Evolutionary conservation across 805 yeast species (phyloP).

Genomic region (Ogataea saltuana): DNA sequence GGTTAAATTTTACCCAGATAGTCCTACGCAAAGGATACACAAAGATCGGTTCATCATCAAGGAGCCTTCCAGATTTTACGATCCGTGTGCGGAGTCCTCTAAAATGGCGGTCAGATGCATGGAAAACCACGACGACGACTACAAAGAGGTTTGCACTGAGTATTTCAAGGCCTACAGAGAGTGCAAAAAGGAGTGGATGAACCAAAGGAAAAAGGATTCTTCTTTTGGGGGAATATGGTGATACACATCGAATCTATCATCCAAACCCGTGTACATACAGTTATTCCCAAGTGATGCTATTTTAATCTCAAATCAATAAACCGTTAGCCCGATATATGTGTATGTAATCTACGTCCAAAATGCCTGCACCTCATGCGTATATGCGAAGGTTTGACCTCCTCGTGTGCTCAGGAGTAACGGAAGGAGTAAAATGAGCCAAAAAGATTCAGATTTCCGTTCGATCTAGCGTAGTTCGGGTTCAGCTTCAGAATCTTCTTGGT

Average conservation of each 20-base stretch:
- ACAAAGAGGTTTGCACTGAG: constrained; percentile 64
- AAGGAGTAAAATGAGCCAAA: constrained; percentile 29
- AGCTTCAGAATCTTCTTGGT: constrained; percentile 24
- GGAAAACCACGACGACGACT: constrained; percentile 73
- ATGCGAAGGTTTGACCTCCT: background rate
- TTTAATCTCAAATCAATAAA: background rate
- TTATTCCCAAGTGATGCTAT: no score
- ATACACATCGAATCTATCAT: background rate
- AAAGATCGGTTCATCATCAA: constrained; percentile 69
- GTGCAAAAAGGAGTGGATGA: constrained; percentile 77
- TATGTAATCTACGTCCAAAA: constrained; percentile 2
- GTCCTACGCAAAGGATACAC: constrained; percentile 72
- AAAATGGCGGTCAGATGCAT: constrained; percentile 85
- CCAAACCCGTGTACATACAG: background rate
- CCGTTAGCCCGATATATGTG: background rate
- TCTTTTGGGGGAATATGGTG: constrained; percentile 36
- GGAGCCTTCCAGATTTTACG: constrained; percentile 81
- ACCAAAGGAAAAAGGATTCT: constrained; percentile 31
- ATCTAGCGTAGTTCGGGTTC: constrained; percentile 20
- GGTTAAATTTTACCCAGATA: constrained; percentile 79
- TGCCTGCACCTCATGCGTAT: background rate
- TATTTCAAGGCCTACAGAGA: constrained; percentile 93
- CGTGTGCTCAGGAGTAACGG: constrained; percentile 23
- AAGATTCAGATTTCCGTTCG: constrained; percentile 16
- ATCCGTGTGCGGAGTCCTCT: constrained; percentile 90